Conservation (phyloP, 352 stramenopile genomes). For the Discostella stelligera region DNA sequence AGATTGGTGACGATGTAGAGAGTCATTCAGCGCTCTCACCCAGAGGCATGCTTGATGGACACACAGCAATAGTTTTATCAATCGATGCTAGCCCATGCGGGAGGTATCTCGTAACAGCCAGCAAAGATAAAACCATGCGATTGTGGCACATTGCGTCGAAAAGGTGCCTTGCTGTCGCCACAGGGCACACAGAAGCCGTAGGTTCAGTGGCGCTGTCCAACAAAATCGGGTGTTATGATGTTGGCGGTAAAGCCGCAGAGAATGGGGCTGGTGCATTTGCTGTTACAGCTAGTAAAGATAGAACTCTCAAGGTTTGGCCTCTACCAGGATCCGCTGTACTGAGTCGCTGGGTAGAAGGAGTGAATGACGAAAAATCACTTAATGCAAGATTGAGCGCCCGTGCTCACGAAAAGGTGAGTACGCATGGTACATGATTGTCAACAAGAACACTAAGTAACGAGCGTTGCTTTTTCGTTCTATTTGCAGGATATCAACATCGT, state of each 20-base stretch:
- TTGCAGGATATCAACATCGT: constrained; percentile 96
- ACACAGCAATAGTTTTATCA: constrained; percentile 95
- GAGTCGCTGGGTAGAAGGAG: constrained; percentile 72
- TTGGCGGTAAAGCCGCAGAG: constrained; percentile 70
- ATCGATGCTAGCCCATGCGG: constrained; percentile 88
- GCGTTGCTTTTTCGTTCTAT: constrained; percentile 80
- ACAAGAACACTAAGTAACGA: neutral
- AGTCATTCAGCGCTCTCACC: constrained; percentile 84
- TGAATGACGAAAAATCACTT: constrained; percentile 78
- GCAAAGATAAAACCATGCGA: constrained; percentile 91
- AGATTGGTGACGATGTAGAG: constrained; percentile 2
- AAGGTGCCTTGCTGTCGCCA: constrained; percentile 87
- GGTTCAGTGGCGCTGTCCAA: constrained; percentile 90
- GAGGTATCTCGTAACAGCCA: constrained; percentile 88
- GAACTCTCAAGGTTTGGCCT: constrained; percentile 97
- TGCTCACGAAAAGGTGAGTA: constrained; percentile 67
- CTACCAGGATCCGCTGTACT: constrained; percentile 77
- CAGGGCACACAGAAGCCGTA: constrained; percentile 93
- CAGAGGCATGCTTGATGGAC: constrained; percentile 93
- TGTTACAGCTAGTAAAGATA: constrained; percentile 94
- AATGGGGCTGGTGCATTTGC: constrained; percentile 89
- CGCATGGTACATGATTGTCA: neutral
- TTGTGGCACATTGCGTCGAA: constrained; percentile 87
- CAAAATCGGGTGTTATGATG: constrained; percentile 82
- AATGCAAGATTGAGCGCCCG: constrained; percentile 61